These are phyloP conservation scores for Starmerella bombi DNA, from an alignment of 805 yeast species.

Conservation along the genomic window DNA sequence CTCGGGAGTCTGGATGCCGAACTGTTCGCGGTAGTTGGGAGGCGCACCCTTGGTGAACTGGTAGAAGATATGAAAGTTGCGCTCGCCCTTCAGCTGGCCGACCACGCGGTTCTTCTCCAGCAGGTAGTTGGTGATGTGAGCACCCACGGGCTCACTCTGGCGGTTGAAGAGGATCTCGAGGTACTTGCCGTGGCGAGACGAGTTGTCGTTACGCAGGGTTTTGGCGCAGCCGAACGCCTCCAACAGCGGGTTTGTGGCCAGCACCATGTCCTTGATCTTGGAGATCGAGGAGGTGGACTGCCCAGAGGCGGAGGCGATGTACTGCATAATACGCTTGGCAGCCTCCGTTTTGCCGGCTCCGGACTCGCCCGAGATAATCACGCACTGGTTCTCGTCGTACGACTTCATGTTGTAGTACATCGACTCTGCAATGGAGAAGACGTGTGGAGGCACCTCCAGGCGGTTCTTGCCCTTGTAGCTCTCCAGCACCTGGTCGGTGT, in stretches of 20 bases:
- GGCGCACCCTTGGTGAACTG: constrained; percentile 89
- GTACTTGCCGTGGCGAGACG: constrained; percentile 87
- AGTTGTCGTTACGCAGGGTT: constrained; percentile 75
- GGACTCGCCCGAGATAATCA: constrained; percentile 91
- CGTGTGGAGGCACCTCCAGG: constrained; percentile 95
- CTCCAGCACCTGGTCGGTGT: constrained; percentile 62
- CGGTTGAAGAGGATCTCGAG: constrained; percentile 77
- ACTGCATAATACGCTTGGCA: constrained; percentile 95
- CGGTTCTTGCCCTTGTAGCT: constrained; percentile 84
- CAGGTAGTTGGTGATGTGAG: constrained; percentile 87
- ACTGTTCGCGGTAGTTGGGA: constrained; percentile 65
- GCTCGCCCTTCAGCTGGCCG: constrained; percentile 80
- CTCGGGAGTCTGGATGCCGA: constrained; percentile 90
- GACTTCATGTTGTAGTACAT: constrained; percentile 94
- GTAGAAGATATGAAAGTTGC: constrained; percentile 94
- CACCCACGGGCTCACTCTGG: constrained; percentile 80
- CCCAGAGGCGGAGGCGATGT: constrained; percentile 76
- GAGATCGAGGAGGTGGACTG: constrained; percentile 53
- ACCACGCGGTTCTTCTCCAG: constrained; percentile 94
- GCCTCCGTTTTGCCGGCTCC: constrained; percentile 99
- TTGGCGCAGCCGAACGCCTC: constrained; percentile 93
- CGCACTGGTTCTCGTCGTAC: constrained; percentile 90
- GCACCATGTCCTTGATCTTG: constrained; percentile 88
- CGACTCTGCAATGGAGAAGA: constrained; percentile 91
- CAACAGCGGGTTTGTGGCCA: constrained; percentile 87